Base-by-base conservation (phyloP, 495 filamentous ascomycete genomes). In the Cryomyces minteri region DNA sequence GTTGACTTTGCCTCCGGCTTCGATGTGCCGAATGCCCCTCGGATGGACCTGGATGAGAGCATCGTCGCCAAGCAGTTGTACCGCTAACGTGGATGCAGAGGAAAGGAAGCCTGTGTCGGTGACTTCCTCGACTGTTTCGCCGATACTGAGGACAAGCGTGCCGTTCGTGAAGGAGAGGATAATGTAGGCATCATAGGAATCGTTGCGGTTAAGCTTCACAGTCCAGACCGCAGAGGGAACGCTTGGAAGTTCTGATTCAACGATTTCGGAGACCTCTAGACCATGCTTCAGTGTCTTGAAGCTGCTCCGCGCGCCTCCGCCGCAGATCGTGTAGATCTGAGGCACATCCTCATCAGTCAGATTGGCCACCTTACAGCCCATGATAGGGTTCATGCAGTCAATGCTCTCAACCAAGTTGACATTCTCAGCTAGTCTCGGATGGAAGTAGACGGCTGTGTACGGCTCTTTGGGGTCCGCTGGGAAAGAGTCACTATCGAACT, bases 61-160 rank as follows among this genome's bases (percentile, higher is more conserved):
- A 58, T 94, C 85, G 47, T 94, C 87, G 29, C 92, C 90, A 41
- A 96, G 76, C 57, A 93, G 87, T 59, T 93, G 87, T 5, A 94
- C 84, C 11, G 87, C 87, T 33, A 99, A 63, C 0, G 92, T 96
- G 0, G 88, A 76, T 18, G 86, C 86, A 7, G 77, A 78, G 0
- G 81, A 80, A 14, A 95, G 67, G 54, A 99, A 95, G 0, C 88
- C 86, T 31, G 85, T 88, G 55, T 96, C 84, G 8, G 79, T 82
- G 5, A 94, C 87, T 62, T 95, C 86, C 58, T 94, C 87, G 0
- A 99, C 90, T 5, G 84, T 92, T 59, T 96, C 90, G 7, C 90
- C 92, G 47, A 99, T 94, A 49, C 82, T 85, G 18, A 99, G 68
- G 4, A 95, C 86, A 10, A 96, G 67, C 0, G 92, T 85, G 30